Percentiles rank a stretch among this genome's conserved stretches.
Conservation (phyloP, 768 basidiomycete genomes). For the Kwoniella pini region DNA sequence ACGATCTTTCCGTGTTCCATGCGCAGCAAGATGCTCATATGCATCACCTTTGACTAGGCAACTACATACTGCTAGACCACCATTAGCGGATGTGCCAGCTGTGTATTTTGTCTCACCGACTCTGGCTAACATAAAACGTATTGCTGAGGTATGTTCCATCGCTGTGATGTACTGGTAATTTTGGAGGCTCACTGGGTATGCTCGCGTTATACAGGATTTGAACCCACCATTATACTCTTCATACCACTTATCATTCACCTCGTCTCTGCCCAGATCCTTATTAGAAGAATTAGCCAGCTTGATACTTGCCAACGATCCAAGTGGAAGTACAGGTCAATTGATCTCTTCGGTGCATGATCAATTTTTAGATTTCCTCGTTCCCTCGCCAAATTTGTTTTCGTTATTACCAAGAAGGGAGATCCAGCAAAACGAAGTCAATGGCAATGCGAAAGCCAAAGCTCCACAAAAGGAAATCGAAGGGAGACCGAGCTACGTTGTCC, state of each 20-base stretch:
- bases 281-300: conserved; percentile 90
- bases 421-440: conserved; percentile 11
- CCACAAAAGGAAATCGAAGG: conserved; percentile 44
- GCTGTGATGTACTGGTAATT: background rate
- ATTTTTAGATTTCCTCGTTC: conserved; percentile 92
- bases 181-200: background rate
- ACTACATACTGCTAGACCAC: conserved; percentile 81
- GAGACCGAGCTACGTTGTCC: conserved; percentile 70
- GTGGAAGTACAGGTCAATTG: conserved; percentile 33
- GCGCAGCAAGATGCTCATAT: background rate
- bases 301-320: conserved; percentile 65
- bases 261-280: conserved; percentile 80
- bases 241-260: conserved; percentile 92
- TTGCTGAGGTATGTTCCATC: conserved; percentile 64
- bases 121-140: conserved; percentile 76
- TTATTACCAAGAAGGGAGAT: conserved; percentile 62
- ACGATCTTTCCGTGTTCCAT: background rate
- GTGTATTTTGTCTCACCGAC: conserved; percentile 96
- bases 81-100: conserved; percentile 91
- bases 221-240: conserved; percentile 86
- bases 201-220: conserved; percentile 62
- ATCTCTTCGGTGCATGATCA: conserved; percentile 80
- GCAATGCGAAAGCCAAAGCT: conserved; percentile 25
- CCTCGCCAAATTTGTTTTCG: conserved; percentile 89
- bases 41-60: conserved; percentile 62